Conservation (phyloP, 169 alveolate species). For the Plasmodium vivax region DNA sequence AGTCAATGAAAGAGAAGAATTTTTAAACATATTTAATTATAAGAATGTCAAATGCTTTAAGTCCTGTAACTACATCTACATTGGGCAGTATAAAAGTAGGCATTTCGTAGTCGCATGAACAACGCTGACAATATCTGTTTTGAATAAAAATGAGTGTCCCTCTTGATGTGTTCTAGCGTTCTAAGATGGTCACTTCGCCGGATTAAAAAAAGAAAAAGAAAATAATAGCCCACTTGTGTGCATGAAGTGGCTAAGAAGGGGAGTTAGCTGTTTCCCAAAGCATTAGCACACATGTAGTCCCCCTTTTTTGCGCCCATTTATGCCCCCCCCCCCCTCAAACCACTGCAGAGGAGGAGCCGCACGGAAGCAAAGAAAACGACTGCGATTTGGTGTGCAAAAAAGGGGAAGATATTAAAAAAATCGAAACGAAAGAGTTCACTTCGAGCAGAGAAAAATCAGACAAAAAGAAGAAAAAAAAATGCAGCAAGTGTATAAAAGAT, state of each 20-base stretch:
- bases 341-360: constrained; percentile 2
- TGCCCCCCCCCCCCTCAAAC: not conserved
- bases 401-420: constrained; percentile 33
- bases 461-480: constrained; percentile 39
- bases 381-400: not conserved
- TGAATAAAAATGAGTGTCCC: not conserved
- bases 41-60: constrained; percentile 40
- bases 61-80: constrained; percentile 39
- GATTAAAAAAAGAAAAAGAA: not conserved
- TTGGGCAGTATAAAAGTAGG: constrained; percentile 61
- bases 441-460: constrained; percentile 14
- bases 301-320: not conserved
- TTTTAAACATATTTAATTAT: constrained; percentile 65
- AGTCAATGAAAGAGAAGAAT: constrained; percentile 61
- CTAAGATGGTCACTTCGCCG: not conserved
- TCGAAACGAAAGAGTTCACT: not conserved
- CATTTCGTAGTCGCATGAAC: not conserved
- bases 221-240: not conserved
- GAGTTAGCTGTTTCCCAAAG: not conserved
- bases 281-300: not conserved
- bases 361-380: not conserved
- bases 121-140: not conserved
- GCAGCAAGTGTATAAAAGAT: constrained; percentile 24
- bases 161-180: not conserved
- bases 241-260: not conserved